Evolutionary conservation across 1,284 basidiomycete species (phyloP).

Genomic region (Apiotrichum laibachii): DNA sequence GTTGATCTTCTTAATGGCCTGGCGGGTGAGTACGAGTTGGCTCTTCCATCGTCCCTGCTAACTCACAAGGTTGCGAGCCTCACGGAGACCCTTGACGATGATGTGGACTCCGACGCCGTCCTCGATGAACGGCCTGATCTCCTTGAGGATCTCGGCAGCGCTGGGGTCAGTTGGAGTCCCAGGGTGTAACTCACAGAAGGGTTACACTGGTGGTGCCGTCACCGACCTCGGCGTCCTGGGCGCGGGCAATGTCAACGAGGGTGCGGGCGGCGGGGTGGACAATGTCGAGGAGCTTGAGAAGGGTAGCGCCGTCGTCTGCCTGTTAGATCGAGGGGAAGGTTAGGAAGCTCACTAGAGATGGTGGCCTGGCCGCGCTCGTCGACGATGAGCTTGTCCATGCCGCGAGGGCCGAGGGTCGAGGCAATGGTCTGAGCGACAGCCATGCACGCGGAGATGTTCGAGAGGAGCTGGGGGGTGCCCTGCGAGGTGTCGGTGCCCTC

Average conservation of each 20-base stretch:
- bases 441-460: conserved; percentile 93
- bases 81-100: conserved; percentile 93
- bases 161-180: conserved; percentile 17
- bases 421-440: conserved; percentile 85
- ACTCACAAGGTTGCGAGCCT: conserved; percentile 79
- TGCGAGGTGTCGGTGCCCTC: conserved; percentile 97
- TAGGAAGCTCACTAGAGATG: conserved; percentile 67
- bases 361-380: conserved; percentile 89
- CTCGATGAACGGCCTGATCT: conserved; percentile 87
- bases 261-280: conserved; percentile 96
- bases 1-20: conserved; percentile 84
- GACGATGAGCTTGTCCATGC: conserved; percentile 96
- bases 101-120: conserved; percentile 97
- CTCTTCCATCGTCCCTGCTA: not conserved
- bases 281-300: conserved; percentile 94
- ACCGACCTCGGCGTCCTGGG: conserved; percentile 97
- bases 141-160: conserved; percentile 92
- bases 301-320: conserved; percentile 88
- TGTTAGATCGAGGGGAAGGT: conserved; percentile 8
- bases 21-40: conserved; percentile 1
- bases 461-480: conserved; percentile 88
- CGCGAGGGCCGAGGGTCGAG: conserved; percentile 93
- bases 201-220: conserved; percentile 98
- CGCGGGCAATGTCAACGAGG: conserved; percentile 93
- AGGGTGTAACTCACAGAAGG: conserved; percentile 56